Evolutionary conservation across 2,329 filamentous ascomycete genomes (phyloP), one percentile per base, ranked within the genome.

Genomic region (Fusarium sp.): DNA sequence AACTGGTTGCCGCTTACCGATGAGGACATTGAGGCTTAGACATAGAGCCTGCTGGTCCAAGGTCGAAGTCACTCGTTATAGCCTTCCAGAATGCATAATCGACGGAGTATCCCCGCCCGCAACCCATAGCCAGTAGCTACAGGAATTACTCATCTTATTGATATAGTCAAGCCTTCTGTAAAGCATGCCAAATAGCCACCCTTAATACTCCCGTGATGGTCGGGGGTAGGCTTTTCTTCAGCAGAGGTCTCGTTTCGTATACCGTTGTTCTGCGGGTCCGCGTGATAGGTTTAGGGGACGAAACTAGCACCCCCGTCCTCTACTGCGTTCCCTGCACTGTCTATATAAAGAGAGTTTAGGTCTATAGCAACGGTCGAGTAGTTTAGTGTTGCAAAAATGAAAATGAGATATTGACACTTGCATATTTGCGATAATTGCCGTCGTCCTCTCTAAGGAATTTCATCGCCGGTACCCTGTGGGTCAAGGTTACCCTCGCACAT

Each of bases 401-500:
- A 65, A 11, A 65, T 65, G 41, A 30, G 45, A 30, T 25, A 27
- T 18, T 25, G 23, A 50, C 23, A 23, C 30, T 18, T 41, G 23
- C 63, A 65, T n/a, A n/a, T 30, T 48, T 65, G 63, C 39, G 54
- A 32, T 16, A 65, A 59, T 50, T 65, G 54, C n/a, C 41, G 43
- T 30, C 58, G 66, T 35, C 59, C 58, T 52, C 20, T 68, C 60
- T 32, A 30, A 58, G 25, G 52, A 68, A 48, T 68, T 68, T 20
- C 66, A 64, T 68, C 66, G 59, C 14, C 66, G 52, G 37, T 20
- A 64, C 30, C 59, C 66, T 57, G 59, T 37, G 27, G 59, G 59
- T 10, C 66, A 56, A 27, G 59, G 41, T n/a, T 64, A 68, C 39
- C 59, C 59, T 58, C 52, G 16, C 60, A 64, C 60, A n/a, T 48